A percentile compares a stretch with the other conserved stretches of the same genome.
Conservation (phyloP, 768 basidiomycete species). For the Suillus variegatus region DNA sequence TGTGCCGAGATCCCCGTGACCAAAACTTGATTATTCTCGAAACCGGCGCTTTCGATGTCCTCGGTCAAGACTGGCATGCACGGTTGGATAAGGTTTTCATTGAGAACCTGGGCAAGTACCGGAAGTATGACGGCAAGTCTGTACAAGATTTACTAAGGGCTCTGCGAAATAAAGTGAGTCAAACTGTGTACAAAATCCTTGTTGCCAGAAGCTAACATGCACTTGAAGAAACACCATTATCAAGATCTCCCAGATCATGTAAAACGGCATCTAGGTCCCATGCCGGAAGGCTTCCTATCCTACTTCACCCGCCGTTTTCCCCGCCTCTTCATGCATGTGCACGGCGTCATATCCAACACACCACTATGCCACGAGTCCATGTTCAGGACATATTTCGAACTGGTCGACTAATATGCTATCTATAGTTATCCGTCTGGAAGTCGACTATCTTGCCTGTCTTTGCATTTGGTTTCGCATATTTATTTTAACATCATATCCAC, state of each 20-base stretch:
- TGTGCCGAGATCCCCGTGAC: slow-evolving; percentile 91
- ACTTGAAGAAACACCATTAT: slow-evolving; percentile 88
- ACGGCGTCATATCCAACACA: slow-evolving; percentile 74
- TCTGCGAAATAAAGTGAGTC: slow-evolving; percentile 87
- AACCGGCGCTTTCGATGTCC: slow-evolving; percentile 62
- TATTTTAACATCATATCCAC: slow-evolving; percentile 13
- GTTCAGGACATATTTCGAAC: slow-evolving; percentile 89
- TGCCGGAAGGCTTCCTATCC: slow-evolving; percentile 89
- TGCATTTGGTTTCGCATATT: neutral
- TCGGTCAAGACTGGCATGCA: slow-evolving; percentile 90
- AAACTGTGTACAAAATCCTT: neutral
- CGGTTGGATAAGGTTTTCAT: slow-evolving; percentile 87
- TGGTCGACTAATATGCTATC: slow-evolving; percentile 43
- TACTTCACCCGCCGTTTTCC: slow-evolving; percentile 98
- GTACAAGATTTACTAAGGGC: slow-evolving; percentile 93
- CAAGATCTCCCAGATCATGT: slow-evolving; percentile 95
- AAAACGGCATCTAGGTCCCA: slow-evolving; percentile 82
- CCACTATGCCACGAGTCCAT: slow-evolving; percentile 81
- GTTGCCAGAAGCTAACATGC: slow-evolving; percentile 13
- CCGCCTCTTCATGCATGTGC: slow-evolving; percentile 87
- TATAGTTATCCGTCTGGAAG: slow-evolving; percentile 14
- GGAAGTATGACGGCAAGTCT: slow-evolving; percentile 92
- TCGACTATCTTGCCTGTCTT: slow-evolving; percentile 2
- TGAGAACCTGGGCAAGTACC: slow-evolving; percentile 94
- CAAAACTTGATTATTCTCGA: slow-evolving; percentile 76